These are phyloP conservation scores for Fusarium continuum DNA, from an alignment of 2,329 filamentous ascomycete species.

Conservation along the genomic window DNA sequence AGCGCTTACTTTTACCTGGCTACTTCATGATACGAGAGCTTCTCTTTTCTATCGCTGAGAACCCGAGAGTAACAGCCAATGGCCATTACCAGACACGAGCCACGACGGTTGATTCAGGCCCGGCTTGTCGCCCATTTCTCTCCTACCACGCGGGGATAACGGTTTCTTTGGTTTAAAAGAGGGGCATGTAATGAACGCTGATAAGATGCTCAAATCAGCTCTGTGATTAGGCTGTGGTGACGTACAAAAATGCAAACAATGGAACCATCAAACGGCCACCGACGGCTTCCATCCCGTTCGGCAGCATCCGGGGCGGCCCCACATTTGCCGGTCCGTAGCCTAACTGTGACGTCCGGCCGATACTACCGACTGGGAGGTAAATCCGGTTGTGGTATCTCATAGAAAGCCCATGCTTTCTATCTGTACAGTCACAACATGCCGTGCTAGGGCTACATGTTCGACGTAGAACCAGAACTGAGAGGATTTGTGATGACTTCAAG, in stretches of 20 bases:
- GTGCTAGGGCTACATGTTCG: background rate
- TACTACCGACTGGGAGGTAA: background rate
- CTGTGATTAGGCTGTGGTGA: slow-evolving; percentile 10
- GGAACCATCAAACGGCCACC: background rate
- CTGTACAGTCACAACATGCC: background rate
- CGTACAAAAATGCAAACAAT: slow-evolving; percentile 2
- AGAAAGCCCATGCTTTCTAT: background rate
- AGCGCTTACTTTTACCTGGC: background rate
- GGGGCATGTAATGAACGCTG: background rate
- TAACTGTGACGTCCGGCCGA: slow-evolving; percentile 1
- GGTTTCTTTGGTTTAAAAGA: slow-evolving; percentile 4
- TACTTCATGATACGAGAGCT: background rate
- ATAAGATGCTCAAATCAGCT: background rate
- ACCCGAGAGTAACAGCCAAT: slow-evolving; percentile 1
- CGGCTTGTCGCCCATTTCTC: background rate
- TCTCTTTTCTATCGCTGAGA: background rate
- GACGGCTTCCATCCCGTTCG: background rate
- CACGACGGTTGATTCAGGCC: slow-evolving; percentile 3
- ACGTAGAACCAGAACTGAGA: background rate
- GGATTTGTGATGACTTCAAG: background rate
- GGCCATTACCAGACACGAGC: background rate
- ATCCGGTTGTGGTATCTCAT: background rate
- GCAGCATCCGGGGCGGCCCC: slow-evolving; percentile 30
- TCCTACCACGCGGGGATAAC: slow-evolving; percentile 13
- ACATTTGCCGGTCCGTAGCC: slow-evolving; percentile 14